Evolutionary conservation across 208 protist genomes (phyloP).

Genomic region (Herpetomonas muscarum): DNA sequence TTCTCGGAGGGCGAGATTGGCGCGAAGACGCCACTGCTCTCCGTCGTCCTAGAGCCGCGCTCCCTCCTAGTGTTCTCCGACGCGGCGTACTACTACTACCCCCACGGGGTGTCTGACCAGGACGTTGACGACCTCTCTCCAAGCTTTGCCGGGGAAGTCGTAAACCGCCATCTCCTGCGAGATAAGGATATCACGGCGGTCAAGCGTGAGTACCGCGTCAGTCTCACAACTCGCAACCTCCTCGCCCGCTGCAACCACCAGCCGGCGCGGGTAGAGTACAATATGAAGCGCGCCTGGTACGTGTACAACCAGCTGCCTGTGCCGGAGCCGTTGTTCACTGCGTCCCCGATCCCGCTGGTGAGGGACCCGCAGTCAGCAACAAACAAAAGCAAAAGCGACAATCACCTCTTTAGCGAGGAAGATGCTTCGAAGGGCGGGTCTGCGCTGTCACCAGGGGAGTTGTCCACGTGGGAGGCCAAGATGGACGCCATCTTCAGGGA

Average conservation of each 20-base stretch:
- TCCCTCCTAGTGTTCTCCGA: slow-evolving; percentile 81
- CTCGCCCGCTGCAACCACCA: slow-evolving; percentile 86
- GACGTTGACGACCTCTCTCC: slow-evolving; percentile 50
- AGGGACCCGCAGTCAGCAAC: not conserved
- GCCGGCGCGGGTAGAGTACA: slow-evolving; percentile 69
- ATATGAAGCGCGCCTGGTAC: slow-evolving; percentile 87
- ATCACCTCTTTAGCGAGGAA: too few relatives aligned
- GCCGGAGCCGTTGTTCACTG: slow-evolving; percentile 53
- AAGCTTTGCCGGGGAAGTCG: slow-evolving; percentile 53
- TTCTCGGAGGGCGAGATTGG: slow-evolving; percentile 74
- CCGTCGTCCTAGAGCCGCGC: slow-evolving; percentile 81
- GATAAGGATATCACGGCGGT: slow-evolving; percentile 49
- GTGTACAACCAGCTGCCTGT: slow-evolving; percentile 68
- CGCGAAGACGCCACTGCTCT: slow-evolving; percentile 47
- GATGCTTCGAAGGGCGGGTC: too few relatives aligned
- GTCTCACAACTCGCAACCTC: slow-evolving; percentile 85
- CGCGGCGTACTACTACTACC: slow-evolving; percentile 83
- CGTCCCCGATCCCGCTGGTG: slow-evolving; percentile 8
- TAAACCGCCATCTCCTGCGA: slow-evolving; percentile 71
- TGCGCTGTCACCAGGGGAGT: not conserved
- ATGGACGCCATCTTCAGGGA: slow-evolving; percentile 37
- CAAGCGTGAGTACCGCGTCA: slow-evolving; percentile 61
- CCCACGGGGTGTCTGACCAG: slow-evolving; percentile 81
- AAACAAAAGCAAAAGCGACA: too few relatives aligned
- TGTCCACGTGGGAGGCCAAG: slow-evolving; percentile 24